These are phyloP conservation scores for Rhodosporidiobolus sp. DNA, from an alignment of 768 basidiomycete genomes.

Conservation along the genomic window DNA sequence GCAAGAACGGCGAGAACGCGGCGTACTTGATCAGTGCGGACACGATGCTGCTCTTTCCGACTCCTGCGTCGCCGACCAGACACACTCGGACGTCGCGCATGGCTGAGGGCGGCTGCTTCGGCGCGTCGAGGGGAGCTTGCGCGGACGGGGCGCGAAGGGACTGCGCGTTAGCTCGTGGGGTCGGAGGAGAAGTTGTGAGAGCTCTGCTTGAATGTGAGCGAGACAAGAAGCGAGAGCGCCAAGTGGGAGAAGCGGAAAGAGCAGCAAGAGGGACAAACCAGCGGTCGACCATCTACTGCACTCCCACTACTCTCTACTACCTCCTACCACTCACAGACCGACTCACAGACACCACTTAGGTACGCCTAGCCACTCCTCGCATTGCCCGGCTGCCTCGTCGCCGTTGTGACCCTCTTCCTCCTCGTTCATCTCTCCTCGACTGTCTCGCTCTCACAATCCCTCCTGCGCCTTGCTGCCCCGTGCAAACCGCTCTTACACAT, in stretches of 20 bases:
- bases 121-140: neutral
- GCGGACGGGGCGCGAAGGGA: neutral
- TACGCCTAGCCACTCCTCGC: too few species aligned
- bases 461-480: neutral
- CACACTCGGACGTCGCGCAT: constrained; percentile 84
- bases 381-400: too few species aligned
- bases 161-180: too few species aligned
- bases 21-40: constrained; percentile 85
- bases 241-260: too few species aligned
- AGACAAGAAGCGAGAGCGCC: too few species aligned
- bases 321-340: neutral
- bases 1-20: neutral
- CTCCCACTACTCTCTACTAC: too few species aligned
- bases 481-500: too few species aligned
- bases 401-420: neutral
- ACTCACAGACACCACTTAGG: too few species aligned
- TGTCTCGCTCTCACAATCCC: neutral
- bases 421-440: neutral
- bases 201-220: too few species aligned
- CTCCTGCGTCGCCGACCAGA: constrained; percentile 92
- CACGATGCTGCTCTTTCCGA: constrained; percentile 96
- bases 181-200: neutral
- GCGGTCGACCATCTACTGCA: too few species aligned
- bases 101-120: neutral
- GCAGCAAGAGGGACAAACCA: too few species aligned